These are phyloP conservation scores for Bacterosira constricta DNA, from an alignment of 108 stramenopile genomes.

Conservation along the genomic window DNA sequence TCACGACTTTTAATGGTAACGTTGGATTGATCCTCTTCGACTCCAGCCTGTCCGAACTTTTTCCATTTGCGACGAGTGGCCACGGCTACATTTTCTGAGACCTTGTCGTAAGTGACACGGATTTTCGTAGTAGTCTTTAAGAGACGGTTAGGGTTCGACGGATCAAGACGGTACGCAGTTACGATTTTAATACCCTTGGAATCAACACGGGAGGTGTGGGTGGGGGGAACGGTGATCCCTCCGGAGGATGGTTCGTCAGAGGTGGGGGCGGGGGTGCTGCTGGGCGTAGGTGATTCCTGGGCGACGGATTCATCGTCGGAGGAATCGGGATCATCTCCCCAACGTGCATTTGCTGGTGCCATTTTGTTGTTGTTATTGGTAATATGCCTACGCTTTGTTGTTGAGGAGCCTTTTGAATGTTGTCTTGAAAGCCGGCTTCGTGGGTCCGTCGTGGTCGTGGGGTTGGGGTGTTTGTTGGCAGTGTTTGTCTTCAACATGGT, in stretches of 20 bases:
- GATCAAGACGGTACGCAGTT: slow-evolving; percentile 79
- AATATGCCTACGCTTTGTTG: no score
- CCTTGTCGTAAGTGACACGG: slow-evolving; percentile 57
- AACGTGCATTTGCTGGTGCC: slow-evolving; percentile 23
- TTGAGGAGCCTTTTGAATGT: no score
- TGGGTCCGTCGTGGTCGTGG: background rate
- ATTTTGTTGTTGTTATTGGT: slow-evolving; percentile 7
- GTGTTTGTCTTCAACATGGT: no score
- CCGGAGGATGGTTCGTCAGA: background rate
- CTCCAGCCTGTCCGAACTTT: slow-evolving; percentile 79
- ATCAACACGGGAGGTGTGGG: slow-evolving; percentile 82
- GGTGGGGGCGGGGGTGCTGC: slow-evolving; percentile 3
- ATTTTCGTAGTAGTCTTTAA: slow-evolving; percentile 83
- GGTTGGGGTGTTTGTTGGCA: no score
- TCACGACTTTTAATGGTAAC: slow-evolving; percentile 84
- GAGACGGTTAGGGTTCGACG: slow-evolving; percentile 66
- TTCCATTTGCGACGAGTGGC: slow-evolving; percentile 79
- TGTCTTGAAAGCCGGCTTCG: no score
- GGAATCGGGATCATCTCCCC: slow-evolving; percentile 42
- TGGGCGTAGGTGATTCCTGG: background rate
- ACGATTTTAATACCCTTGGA: slow-evolving; percentile 86
- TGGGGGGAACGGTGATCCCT: slow-evolving; percentile 74
- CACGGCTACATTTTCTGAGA: slow-evolving; percentile 68
- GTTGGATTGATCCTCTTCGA: slow-evolving; percentile 68
- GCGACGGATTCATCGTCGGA: slow-evolving; percentile 36